These are phyloP conservation scores for Polygonum maritimum DNA, from an alignment of 148 eudicot species.

Conservation along the genomic window DNA sequence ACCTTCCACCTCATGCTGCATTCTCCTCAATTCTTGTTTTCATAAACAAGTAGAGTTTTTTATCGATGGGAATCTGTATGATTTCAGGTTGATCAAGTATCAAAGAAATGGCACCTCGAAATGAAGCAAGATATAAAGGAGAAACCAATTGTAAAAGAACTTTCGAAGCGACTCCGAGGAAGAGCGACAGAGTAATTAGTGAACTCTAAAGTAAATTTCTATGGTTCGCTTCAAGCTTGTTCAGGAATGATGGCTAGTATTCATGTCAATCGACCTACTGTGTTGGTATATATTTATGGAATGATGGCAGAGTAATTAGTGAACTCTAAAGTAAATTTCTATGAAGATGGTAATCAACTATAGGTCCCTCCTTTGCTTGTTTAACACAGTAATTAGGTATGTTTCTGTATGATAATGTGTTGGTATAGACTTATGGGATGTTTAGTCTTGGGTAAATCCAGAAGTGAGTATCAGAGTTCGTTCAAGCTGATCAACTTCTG, in stretches of 20 bases:
- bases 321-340: neutral
- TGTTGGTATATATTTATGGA: no score
- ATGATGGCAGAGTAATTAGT: conserved; percentile 3
- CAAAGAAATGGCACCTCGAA: conserved; percentile 74
- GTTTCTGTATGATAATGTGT: neutral
- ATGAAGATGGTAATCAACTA: neutral
- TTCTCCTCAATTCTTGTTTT: neutral
- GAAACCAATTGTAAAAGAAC: conserved; percentile 59
- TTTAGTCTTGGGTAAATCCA: neutral
- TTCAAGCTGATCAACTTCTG: neutral
- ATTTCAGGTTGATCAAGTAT: conserved; percentile 51
- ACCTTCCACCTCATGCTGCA: neutral
- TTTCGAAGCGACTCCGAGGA: conserved; percentile 46
- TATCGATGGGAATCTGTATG: neutral
- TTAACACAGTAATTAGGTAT: neutral
- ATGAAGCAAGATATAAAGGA: conserved; percentile 44
- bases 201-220: neutral
- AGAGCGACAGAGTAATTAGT: conserved; percentile 20
- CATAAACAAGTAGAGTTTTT: neutral
- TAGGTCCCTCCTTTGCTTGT: neutral
- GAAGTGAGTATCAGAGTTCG: neutral
- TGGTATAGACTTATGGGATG: neutral
- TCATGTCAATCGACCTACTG: neutral
- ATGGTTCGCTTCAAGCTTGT: neutral
- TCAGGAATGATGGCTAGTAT: neutral